A percentile compares a stretch with the other conserved stretches of the same genome.
Evolutionary conservation across 148 eudicot genomes (phyloP).

Genomic region (Camellia japonica): DNA sequence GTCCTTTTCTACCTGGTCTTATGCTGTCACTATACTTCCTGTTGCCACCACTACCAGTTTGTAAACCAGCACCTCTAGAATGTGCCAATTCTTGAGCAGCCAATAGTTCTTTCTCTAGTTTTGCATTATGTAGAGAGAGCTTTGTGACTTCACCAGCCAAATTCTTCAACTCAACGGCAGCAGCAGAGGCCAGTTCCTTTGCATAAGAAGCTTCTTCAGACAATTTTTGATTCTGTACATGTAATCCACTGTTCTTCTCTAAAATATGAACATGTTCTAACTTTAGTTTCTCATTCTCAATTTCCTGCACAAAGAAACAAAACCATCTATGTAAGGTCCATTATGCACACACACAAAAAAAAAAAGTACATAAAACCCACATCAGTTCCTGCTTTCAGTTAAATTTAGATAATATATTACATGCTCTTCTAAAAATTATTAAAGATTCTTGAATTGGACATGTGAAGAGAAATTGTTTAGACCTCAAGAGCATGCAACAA

Average conservation of each 20-base stretch:
- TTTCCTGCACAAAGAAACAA: slow-evolving; percentile 51
- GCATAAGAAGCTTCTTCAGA: slow-evolving; percentile 98
- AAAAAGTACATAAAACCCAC: neutral
- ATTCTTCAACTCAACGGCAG: slow-evolving; percentile 91
- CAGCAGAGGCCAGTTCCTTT: slow-evolving; percentile 96
- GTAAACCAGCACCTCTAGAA: slow-evolving; percentile 43
- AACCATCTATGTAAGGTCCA: slow-evolving; percentile 10
- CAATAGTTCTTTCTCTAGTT: slow-evolving; percentile 75
- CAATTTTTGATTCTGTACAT: slow-evolving; percentile 80
- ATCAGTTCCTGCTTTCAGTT: neutral
- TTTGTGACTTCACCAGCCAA: slow-evolving; percentile 92
- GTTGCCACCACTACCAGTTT: slow-evolving; percentile 44
- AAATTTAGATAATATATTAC: neutral
- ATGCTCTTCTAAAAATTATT: neutral
- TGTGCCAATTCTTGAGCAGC: slow-evolving; percentile 59
- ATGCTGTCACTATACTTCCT: slow-evolving; percentile 50
- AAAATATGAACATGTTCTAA: slow-evolving; percentile 62
- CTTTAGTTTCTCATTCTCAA: slow-evolving; percentile 76
- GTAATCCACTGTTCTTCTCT: slow-evolving; percentile 85
- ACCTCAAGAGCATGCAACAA: neutral
- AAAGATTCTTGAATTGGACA: slow-evolving; percentile 2
- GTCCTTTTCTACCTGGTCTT: slow-evolving; percentile 64
- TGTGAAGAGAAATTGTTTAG: neutral
- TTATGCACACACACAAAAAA: neutral
- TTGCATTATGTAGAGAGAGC: slow-evolving; percentile 74